Percentiles rank a stretch among this genome's conserved stretches.
Conservation (phyloP, 192 early-diverging fungal genomes). For the Linnemannia schmuckeri region DNA sequence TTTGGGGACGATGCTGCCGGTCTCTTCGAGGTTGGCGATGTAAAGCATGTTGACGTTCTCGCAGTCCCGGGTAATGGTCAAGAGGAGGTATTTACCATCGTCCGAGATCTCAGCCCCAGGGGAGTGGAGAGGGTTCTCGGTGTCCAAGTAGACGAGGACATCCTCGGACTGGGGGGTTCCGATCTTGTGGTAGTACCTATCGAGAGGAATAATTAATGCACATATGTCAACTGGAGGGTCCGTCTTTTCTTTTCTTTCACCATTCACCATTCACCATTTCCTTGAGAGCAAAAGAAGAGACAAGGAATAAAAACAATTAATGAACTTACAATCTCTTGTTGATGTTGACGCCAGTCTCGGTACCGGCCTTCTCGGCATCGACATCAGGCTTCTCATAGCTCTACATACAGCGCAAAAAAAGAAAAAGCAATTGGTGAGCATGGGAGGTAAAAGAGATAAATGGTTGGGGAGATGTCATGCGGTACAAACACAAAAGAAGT, state of each 20-base stretch:
- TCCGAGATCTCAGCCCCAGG: conserved; percentile 55
- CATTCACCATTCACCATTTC: no score
- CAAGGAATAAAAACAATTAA: conserved; percentile 1
- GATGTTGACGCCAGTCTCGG: conserved; percentile 36
- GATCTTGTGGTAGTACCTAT: conserved; percentile 66
- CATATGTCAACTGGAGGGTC: neutral
- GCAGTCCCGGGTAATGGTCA: conserved; percentile 60
- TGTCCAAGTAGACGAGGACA: conserved; percentile 66
- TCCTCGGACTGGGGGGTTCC: conserved; percentile 75
- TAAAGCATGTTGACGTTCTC: conserved; percentile 63
- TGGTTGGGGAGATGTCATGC: neutral
- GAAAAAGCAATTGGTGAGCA: neutral
- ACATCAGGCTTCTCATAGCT: conserved; percentile 48
- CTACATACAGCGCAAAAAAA: conserved; percentile 13
- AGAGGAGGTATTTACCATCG: conserved; percentile 73
- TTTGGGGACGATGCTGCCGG: conserved; percentile 17
- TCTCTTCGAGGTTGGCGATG: conserved; percentile 51
- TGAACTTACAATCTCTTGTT: conserved; percentile 37
- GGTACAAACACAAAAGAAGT: neutral
- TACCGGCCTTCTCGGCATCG: conserved; percentile 25
- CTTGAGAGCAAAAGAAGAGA: neutral
- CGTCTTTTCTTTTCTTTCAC: no score
- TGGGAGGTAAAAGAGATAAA: neutral
- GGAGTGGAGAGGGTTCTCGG: conserved; percentile 59
- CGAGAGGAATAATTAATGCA: neutral